phyloP scores from a whole-genome alignment of 23 red algal species.

The Chondrus crispus region DNA sequence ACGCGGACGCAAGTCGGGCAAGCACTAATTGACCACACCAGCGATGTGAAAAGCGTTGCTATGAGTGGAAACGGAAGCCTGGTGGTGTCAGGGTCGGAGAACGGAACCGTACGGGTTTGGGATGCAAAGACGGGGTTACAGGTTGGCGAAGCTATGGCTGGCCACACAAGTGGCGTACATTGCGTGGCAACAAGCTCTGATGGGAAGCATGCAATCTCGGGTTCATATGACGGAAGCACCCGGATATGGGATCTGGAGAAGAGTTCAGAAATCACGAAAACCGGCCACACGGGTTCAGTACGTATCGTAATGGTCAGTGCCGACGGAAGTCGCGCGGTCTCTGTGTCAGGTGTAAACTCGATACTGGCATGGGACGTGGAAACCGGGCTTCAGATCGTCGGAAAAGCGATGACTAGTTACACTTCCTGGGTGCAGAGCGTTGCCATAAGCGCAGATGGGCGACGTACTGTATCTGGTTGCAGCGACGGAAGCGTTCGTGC shows the following conservation, averaged over 20 bases:
- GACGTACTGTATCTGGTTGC: background rate
- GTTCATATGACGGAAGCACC: background rate
- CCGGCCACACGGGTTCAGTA: background rate
- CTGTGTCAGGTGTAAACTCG: background rate
- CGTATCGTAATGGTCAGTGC: background rate
- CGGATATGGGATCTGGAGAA: background rate
- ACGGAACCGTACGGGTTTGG: constrained; percentile 6
- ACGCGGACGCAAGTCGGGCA: background rate
- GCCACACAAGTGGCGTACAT: background rate
- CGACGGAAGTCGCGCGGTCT: background rate
- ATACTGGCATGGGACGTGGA: constrained; percentile 10
- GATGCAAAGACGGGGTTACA: background rate
- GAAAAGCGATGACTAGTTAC: background rate
- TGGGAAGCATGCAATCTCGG: background rate
- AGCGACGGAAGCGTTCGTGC: background rate
- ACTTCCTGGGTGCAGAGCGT: background rate
- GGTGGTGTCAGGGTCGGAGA: background rate
- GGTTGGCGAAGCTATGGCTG: background rate
- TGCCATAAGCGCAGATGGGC: background rate
- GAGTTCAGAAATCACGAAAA: background rate
- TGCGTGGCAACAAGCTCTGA: background rate
- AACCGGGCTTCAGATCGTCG: background rate
- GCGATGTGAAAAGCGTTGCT: background rate
- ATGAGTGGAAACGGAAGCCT: background rate
- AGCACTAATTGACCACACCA: background rate